Base-by-base conservation (phyloP, 2,329 filamentous ascomycete genomes). In the Talaromyces amestolkiae region DNA sequence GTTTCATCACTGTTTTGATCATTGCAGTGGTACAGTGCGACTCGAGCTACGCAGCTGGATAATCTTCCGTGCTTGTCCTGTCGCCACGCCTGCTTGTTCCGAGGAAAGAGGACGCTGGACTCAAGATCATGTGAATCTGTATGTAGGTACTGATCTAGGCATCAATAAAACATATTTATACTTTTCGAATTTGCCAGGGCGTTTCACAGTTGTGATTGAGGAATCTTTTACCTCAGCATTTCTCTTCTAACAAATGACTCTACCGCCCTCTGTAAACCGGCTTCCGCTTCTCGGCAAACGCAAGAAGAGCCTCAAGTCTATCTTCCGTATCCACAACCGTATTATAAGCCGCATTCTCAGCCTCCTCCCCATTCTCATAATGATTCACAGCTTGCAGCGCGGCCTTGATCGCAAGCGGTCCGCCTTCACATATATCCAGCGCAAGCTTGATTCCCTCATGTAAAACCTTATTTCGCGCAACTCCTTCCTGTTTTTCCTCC, bases 271-370 rank as follows among this genome's bases (percentile, higher is more conserved):
- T 87, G 73, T 90, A 91, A n/a, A 82, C 81, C 17, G 89, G 88
- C 77, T 85, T 88, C 72, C 89, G 85, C 84, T 91, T 91, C 81
- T 91, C 89, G 62, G 81, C 84, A 80, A 99, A 99, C 0, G 95
- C 95, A 76, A 81, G 86, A 68, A 99, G 82, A 41, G 95, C 95
- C 83, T 98, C 95, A 72, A 92, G 83, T 66, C 93, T 85, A 81
- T 99, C 95, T 75, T 93, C 89, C 0, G 92, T 97, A 68, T 84
- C 85, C 17, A 97, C 85, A 3, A 98, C 92, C 31, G 89, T 83
- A 73, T 92, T 86, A 77, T 98, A 98, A 80, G 93, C 93, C 71
- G 86, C 84, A 77, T 93, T 94, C 82, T 97, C 95, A n/a, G 89
- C 86, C 73, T 86, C 86, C 79, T 95, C 91, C 4, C 84, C 86